phyloP scores from a whole-genome alignment of 768 basidiomycete genomes.

The Daedaleopsis nitida region DNA sequence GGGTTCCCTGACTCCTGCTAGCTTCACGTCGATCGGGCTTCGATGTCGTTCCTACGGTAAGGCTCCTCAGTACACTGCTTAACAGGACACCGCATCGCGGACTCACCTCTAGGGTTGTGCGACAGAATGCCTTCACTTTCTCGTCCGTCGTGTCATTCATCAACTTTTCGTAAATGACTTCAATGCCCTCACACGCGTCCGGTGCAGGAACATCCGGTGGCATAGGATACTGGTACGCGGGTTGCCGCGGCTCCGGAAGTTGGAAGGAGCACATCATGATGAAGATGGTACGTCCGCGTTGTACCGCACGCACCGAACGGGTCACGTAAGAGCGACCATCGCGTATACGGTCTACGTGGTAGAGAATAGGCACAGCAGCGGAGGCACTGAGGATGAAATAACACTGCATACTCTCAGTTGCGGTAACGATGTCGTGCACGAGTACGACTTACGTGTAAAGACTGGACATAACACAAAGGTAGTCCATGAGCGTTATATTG shows the following conservation, averaged over 20 bases:
- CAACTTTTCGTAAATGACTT: slow-evolving; percentile 39
- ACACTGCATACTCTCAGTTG: slow-evolving; percentile 47
- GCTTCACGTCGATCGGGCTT: slow-evolving; percentile 71
- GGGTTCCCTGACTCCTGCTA: slow-evolving; percentile 45
- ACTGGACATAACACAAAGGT: slow-evolving; percentile 6
- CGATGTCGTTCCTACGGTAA: slow-evolving; percentile 60
- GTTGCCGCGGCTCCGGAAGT: slow-evolving; percentile 75
- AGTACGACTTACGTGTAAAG: slow-evolving; percentile 53
- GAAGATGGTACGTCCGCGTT: slow-evolving; percentile 54
- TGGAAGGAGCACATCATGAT: slow-evolving; percentile 84
- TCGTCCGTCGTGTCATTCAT: slow-evolving; percentile 38
- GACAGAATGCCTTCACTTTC: slow-evolving; percentile 37
- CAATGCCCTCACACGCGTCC: slow-evolving; percentile 65
- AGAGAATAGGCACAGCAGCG: slow-evolving; percentile 71
- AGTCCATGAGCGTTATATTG: neutral
- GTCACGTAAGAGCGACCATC: slow-evolving; percentile 77
- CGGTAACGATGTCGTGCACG: neutral
- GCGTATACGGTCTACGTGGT: slow-evolving; percentile 75
- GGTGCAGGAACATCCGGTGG: slow-evolving; percentile 55
- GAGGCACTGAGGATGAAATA: slow-evolving; percentile 83
- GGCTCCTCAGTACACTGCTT: neutral
- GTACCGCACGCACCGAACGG: slow-evolving; percentile 46
- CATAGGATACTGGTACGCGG: slow-evolving; percentile 66
- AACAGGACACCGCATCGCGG: neutral
- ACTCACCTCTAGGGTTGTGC: slow-evolving; percentile 17